These are phyloP conservation scores for Eragrostis nindensis DNA, from an alignment of 176 grass and related monocot species.

Conservation along the genomic window DNA sequence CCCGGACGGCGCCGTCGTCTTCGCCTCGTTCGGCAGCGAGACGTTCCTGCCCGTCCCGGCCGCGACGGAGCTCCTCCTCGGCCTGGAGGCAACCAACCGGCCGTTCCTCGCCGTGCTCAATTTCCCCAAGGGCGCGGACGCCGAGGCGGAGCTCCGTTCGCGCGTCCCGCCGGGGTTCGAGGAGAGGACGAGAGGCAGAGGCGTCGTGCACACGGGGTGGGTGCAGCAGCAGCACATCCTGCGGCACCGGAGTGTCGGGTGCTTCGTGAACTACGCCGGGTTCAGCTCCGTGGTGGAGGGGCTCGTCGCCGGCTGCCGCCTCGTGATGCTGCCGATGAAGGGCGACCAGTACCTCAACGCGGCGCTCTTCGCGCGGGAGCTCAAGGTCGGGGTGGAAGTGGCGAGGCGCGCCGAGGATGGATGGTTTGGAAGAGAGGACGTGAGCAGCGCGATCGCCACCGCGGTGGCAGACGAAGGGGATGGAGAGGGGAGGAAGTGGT, in stretches of 20 bases:
- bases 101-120: too few species aligned
- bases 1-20: too few species aligned
- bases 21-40: too few species aligned
- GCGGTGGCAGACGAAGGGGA: constrained; percentile 7
- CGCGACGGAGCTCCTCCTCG: too few species aligned
- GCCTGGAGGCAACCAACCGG: too few species aligned
- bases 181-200: constrained; percentile 40
- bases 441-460: constrained; percentile 21
- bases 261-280: constrained; percentile 52
- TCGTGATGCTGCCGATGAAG: constrained; percentile 52
- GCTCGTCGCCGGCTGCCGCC: constrained; percentile 40
- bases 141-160: too few species aligned
- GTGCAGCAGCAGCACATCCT: constrained; percentile 61
- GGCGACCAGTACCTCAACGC: constrained; percentile 51
- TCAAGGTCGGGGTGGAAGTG: constrained; percentile 50
- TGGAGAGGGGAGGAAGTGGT: background rate
- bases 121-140: too few species aligned
- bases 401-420: constrained; percentile 40
- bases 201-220: constrained; percentile 42
- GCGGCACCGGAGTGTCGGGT: constrained; percentile 44
- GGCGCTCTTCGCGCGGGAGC: constrained; percentile 33
- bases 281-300: constrained; percentile 55
- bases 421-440: constrained; percentile 16
- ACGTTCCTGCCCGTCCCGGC: too few species aligned
- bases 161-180: background rate